Percentiles rank a stretch among this genome's conserved stretches.
Evolutionary conservation across 2,329 filamentous ascomycete genomes (phyloP).

Genomic region (Penicillium sp.): DNA sequence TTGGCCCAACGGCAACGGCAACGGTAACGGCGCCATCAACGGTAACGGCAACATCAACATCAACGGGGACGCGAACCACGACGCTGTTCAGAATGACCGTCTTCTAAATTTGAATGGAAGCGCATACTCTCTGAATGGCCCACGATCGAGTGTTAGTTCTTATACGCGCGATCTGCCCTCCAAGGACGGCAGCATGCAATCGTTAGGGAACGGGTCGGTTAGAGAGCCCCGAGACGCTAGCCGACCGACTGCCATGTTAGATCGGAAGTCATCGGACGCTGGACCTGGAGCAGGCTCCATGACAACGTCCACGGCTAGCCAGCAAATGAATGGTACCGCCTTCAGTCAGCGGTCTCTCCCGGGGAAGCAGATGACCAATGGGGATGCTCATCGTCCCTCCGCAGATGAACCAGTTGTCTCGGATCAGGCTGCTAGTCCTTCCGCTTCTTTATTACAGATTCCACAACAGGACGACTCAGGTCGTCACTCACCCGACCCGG

Average conservation of each 20-base stretch:
- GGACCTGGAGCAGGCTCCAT: slow-evolving; percentile 27
- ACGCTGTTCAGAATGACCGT: slow-evolving; percentile 40
- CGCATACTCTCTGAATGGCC: slow-evolving; percentile 61
- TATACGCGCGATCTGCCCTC: slow-evolving; percentile 43
- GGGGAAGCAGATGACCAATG: slow-evolving; percentile 32
- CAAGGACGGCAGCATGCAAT: slow-evolving; percentile 51
- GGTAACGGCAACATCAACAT: neutral
- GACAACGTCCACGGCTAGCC: slow-evolving; percentile 22
- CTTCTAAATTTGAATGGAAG: slow-evolving; percentile 50
- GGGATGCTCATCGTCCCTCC: slow-evolving; percentile 30
- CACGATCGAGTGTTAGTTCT: slow-evolving; percentile 47
- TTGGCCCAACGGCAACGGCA: slow-evolving; percentile 45
- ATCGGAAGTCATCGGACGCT: slow-evolving; percentile 31
- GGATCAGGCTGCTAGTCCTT: slow-evolving; percentile 29
- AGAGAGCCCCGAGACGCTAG: slow-evolving; percentile 34
- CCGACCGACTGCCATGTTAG: slow-evolving; percentile 28
- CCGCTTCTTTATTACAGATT: slow-evolving; percentile 33
- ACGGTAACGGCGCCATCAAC: slow-evolving; percentile 26
- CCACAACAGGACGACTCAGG: slow-evolving; percentile 34
- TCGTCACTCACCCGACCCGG: slow-evolving; percentile 31
- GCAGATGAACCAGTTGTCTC: slow-evolving; percentile 31
- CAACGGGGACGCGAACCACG: slow-evolving; percentile 39
- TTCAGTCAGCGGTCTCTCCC: slow-evolving; percentile 24
- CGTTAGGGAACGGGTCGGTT: slow-evolving; percentile 35
- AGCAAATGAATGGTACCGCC: slow-evolving; percentile 29